Base-by-base conservation (phyloP, 2,329 filamentous ascomycete genomes). In the Akanthomyces uredinophilus region DNA sequence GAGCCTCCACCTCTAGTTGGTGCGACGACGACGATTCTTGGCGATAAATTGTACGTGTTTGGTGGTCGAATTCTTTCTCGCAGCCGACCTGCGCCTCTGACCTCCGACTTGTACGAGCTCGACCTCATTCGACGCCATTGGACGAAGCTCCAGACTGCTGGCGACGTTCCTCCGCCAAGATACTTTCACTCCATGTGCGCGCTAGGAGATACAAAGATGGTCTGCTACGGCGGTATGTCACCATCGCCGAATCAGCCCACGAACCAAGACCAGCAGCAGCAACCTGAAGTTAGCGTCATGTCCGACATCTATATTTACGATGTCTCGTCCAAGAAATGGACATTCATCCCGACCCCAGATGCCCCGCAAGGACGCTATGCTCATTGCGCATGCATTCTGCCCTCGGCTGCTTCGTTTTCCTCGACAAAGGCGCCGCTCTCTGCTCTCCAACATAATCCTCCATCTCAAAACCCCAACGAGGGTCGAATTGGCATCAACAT, bases 221-320 rank as follows among this genome's bases (percentile, higher is more conserved):
- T 99, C 4, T 98, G 94, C 75, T 99, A 98, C 74, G 95, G 95
- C 63, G 95, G 95, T 68, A 99, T 99, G 95, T 97, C 94, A 11
- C 93, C 94, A 1, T 85, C 87, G 13, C 78, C 82, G 7, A 81
- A 78, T 61, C 78, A 82, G 50, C 74, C 81, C 39, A 69, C 75
- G 52, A 71, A 75, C 24, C 74, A 76, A 18, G 78, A 80, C 13
- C 78, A 81, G 63, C 80, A 86, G 61, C 79, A 86, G 60, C 90
- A 92, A 68, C 87, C 92, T 43, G 93, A 97, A 70, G 91, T 98
- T 5, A 89, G 92, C 1, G 95, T 98, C 62, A 97, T 99, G 93
- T 97, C 94, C 7, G 95, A 99, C 75, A 92, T 98, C 61, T 91
- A 98, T 74, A 91, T 99, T 37, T 98, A 92, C 74, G 94, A 99